A percentile compares a stretch with the other conserved stretches of the same genome.
These are phyloP conservation scores for Moesziomyces sp. DNA, from an alignment of 1,284 basidiomycete genomes.

Conservation along the genomic window DNA sequence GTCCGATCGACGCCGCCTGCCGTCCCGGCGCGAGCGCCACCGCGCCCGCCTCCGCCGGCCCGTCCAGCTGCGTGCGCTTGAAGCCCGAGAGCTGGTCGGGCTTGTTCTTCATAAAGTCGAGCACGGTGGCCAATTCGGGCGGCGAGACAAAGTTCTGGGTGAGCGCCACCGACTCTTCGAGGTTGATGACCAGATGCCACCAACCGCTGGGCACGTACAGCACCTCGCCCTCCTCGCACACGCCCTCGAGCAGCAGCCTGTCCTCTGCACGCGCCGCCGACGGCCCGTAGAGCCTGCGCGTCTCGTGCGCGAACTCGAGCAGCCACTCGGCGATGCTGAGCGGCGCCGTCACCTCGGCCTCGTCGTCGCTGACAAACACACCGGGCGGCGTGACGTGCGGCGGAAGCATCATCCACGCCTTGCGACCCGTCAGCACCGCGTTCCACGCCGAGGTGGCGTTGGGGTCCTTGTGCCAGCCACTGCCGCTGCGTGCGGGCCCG, in stretches of 20 bases:
- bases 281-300: conserved; percentile 66
- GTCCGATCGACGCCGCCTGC: conserved; percentile 17
- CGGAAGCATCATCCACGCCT: conserved; percentile 70
- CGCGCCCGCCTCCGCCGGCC: background rate
- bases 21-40: conserved; percentile 19
- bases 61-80: conserved; percentile 45
- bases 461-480: conserved; percentile 68
- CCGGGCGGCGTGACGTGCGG: conserved; percentile 69
- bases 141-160: conserved; percentile 71
- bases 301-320: conserved; percentile 67
- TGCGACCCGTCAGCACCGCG: conserved; percentile 68
- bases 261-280: conserved; percentile 25
- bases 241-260: conserved; percentile 67
- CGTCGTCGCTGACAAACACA: conserved; percentile 68
- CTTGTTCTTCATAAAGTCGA: conserved; percentile 69
- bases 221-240: conserved; percentile 68
- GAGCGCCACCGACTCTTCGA: conserved; percentile 67
- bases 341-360: conserved; percentile 68
- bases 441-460: conserved; percentile 70
- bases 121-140: conserved; percentile 68
- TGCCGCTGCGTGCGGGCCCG: conserved; percentile 57
- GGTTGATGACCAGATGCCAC: conserved; percentile 65
- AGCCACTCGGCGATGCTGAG: conserved; percentile 69
- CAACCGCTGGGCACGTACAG: conserved; percentile 68
- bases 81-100: conserved; percentile 70